phyloP scores from a whole-genome alignment of 176 grass and related monocot genomes.

The Triticum urartu region DNA sequence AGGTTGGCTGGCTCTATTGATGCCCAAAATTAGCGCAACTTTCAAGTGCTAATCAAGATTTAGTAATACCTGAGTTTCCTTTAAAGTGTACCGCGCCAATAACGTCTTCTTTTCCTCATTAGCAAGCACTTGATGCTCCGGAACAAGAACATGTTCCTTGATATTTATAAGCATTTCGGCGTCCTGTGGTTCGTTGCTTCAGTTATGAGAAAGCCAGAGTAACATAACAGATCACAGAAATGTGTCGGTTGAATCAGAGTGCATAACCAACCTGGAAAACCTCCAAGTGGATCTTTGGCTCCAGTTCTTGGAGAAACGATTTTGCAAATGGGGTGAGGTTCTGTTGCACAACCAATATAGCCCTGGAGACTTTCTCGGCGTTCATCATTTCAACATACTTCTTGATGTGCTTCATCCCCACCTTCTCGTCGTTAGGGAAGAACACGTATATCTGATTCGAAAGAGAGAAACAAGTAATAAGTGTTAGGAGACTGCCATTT shows the following conservation, averaged over 20 bases:
- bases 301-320: constrained; percentile 61
- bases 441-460: constrained; percentile 85
- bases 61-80: constrained; percentile 85
- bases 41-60: not conserved
- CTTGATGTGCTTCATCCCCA: constrained; percentile 98
- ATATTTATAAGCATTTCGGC: constrained; percentile 87
- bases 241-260: constrained; percentile 8
- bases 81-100: constrained; percentile 81
- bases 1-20: not conserved
- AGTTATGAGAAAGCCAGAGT: constrained; percentile 16
- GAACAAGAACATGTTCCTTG: constrained; percentile 88
- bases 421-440: constrained; percentile 96
- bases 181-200: constrained; percentile 53
- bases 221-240: not conserved
- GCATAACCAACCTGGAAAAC: constrained; percentile 67
- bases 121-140: constrained; percentile 81
- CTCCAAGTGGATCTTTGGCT: constrained; percentile 79
- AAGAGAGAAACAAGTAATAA: not conserved
- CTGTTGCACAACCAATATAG: constrained; percentile 72
- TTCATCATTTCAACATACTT: constrained; percentile 93
- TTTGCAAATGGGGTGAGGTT: constrained; percentile 94
- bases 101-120: constrained; percentile 87
- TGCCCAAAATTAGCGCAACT: not conserved
- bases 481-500: not conserved
- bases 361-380: constrained; percentile 69